Evolutionary conservation across 768 basidiomycete species (phyloP).

Genomic region (Tubosaeta sp.): DNA sequence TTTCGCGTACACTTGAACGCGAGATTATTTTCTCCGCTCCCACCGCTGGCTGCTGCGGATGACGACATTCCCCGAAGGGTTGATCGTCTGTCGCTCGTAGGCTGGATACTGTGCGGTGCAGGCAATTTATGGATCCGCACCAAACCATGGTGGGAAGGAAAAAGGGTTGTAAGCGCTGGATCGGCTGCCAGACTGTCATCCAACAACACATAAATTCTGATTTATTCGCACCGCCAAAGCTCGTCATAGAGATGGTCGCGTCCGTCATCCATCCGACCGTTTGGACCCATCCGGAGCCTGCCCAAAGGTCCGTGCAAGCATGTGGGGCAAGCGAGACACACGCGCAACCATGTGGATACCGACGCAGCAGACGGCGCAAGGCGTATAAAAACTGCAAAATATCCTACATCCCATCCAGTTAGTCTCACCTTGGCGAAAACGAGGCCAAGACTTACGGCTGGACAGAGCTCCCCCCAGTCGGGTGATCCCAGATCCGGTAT

Average conservation of each 20-base stretch:
- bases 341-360: slow-evolving; percentile 57
- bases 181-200: slow-evolving; percentile 48
- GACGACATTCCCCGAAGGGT: slow-evolving; percentile 74
- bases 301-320: slow-evolving; percentile 54
- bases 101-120: slow-evolving; percentile 62
- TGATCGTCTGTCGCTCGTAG: slow-evolving; percentile 82
- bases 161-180: slow-evolving; percentile 66
- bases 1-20: slow-evolving; percentile 92
- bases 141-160: slow-evolving; percentile 85
- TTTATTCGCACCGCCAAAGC: slow-evolving; percentile 67
- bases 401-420: slow-evolving; percentile 39
- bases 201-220: neutral
- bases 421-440: neutral
- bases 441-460: slow-evolving; percentile 46
- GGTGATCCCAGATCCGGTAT: slow-evolving; percentile 60
- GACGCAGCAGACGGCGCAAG: slow-evolving; percentile 58
- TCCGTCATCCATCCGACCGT: slow-evolving; percentile 80
- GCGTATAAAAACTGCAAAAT: slow-evolving; percentile 69
- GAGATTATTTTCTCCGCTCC: slow-evolving; percentile 92
- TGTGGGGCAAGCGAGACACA: slow-evolving; percentile 65
- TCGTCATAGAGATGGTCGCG: slow-evolving; percentile 64
- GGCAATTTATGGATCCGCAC: slow-evolving; percentile 77
- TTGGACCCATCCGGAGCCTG: slow-evolving; percentile 66
- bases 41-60: slow-evolving; percentile 45
- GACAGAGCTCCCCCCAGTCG: slow-evolving; percentile 61